Base-by-base conservation (phyloP, 2,329 filamentous ascomycete species). In the Fusarium camptoceras region DNA sequence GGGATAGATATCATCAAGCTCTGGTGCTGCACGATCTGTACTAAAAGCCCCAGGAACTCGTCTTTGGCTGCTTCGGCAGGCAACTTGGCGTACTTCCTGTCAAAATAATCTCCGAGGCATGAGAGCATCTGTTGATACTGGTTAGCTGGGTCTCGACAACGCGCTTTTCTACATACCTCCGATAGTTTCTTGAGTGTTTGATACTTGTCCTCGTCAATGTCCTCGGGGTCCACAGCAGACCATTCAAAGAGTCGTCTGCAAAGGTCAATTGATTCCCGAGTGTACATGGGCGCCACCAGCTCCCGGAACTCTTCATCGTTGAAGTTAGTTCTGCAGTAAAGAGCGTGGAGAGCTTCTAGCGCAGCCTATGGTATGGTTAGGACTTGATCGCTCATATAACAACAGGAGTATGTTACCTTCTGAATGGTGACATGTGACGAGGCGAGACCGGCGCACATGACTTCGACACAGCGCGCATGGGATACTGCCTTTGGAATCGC, bases 1-100 rank as follows among this genome's bases (percentile, higher is more conserved):
- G 96, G 95, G 74, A 98, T 98, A 3, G 96, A 98, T 20, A 99
- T 91, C 46, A 96, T 91, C 59, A 99, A 86, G 78, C 96, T 98
- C 74, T 92, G 90, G 79, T 93, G 94, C 72, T 92, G 92, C 58
- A 94, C 88, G 55, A 98, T 91, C 58, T 88, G 85, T 65, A 95
- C 87, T 47, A 98, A 86, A 58, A 99, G 88, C 51, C 91, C 88
- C 63, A 98, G 86, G 72, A 98, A 93, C 8, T 89, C 89, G 34
- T 89, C 85, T 15, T 95, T 84, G 76, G 96, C 91, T 28, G 83
- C 80, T 57, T 90, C 77, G 80, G 85, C 62, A 2, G 92, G 90
- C 37, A 95, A 84, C 46, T 88, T 84, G 28, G 87, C 84, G 65
- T 91, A 91, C 70, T 93, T 93, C 66, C 92, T 89, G 75, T 96